Evolutionary conservation across 306 rosid species (phyloP).

Genomic region (Fagus crenata): DNA sequence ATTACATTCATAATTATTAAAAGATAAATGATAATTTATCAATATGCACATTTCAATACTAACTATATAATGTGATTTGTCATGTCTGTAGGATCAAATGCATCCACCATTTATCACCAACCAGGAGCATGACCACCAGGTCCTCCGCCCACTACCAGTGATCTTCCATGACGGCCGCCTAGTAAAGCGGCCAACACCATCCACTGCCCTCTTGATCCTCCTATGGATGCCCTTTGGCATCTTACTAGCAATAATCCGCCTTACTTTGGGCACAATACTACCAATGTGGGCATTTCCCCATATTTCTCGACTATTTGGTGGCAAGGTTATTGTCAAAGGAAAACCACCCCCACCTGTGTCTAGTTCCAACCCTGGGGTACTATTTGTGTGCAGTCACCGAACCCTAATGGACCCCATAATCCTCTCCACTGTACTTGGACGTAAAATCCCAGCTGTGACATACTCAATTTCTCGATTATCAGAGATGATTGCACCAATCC

Average conservation of each 20-base stretch:
- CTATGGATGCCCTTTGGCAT: constrained; percentile 96
- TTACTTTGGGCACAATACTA: constrained; percentile 41
- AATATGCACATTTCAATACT: not conserved
- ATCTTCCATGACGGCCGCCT: constrained; percentile 97
- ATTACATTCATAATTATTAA: no score
- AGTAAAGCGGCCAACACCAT: constrained; percentile 79
- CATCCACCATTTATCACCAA: constrained; percentile 43
- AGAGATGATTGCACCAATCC: constrained; percentile 84
- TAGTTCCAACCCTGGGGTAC: constrained; percentile 51
- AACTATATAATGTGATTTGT: not conserved
- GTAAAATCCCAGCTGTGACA: constrained; percentile 75
- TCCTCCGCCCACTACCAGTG: constrained; percentile 73
- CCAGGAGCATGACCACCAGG: constrained; percentile 27
- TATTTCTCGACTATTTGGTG: constrained; percentile 51
- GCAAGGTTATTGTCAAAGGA: constrained; percentile 67
- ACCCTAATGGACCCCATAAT: constrained; percentile 91
- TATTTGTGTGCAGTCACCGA: constrained; percentile 90
- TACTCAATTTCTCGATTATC: constrained; percentile 84
- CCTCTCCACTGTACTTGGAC: constrained; percentile 66
- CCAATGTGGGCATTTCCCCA: constrained; percentile 64
- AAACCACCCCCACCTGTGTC: constrained; percentile 57
- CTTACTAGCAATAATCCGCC: constrained; percentile 54
- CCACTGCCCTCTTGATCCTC: constrained; percentile 65
- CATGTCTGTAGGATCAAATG: constrained; percentile 50
- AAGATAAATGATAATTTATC: no score